Percentiles rank a stretch among this genome's conserved stretches.
Conservation (phyloP, 345 rosid genomes). For the Microthlaspi erraticum region DNA sequence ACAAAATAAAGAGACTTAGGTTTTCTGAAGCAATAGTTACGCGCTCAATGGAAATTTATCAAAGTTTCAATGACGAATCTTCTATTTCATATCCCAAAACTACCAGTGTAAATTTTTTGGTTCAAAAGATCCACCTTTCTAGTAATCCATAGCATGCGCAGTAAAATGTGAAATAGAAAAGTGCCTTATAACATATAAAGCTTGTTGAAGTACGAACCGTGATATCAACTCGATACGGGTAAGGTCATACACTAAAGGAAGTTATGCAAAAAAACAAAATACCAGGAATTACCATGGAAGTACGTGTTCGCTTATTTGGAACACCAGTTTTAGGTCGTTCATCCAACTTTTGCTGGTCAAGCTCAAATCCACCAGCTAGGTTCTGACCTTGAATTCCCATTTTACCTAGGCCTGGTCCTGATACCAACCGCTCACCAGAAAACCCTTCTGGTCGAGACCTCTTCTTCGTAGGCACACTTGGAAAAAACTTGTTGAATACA, state of each 20-base stretch:
- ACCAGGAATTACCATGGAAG: slow-evolving; percentile 68
- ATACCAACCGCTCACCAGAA: slow-evolving; percentile 60
- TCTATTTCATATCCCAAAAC: slow-evolving; percentile 9
- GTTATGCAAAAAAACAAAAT: slow-evolving; percentile 6
- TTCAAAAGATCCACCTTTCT: slow-evolving; percentile 15
- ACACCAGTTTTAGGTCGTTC: slow-evolving; percentile 69
- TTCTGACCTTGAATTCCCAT: slow-evolving; percentile 72
- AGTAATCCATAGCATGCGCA: slow-evolving; percentile 9
- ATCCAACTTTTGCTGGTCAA: slow-evolving; percentile 77
- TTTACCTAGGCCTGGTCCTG: slow-evolving; percentile 67
- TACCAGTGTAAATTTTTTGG: slow-evolving; percentile 15
- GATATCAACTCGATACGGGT: slow-evolving; percentile 10
- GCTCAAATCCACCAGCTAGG: slow-evolving; percentile 61
- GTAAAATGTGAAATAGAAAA: neutral
- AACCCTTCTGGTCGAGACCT: slow-evolving; percentile 79
- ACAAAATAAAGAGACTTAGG: slow-evolving; percentile 41
- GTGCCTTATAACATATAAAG: slow-evolving; percentile 10
- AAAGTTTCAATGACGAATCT: slow-evolving; percentile 1
- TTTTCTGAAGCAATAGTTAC: slow-evolving; percentile 19
- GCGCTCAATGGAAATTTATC: neutral
- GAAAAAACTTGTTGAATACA: slow-evolving; percentile 75
- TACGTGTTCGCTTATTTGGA: slow-evolving; percentile 92
- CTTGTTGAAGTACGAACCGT: slow-evolving; percentile 15
- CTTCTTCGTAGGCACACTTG: slow-evolving; percentile 73
- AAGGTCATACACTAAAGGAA: slow-evolving; percentile 7